These are phyloP conservation scores for Tetramitus jugosus DNA, from an alignment of 208 protist genomes.

Conservation along the genomic window DNA sequence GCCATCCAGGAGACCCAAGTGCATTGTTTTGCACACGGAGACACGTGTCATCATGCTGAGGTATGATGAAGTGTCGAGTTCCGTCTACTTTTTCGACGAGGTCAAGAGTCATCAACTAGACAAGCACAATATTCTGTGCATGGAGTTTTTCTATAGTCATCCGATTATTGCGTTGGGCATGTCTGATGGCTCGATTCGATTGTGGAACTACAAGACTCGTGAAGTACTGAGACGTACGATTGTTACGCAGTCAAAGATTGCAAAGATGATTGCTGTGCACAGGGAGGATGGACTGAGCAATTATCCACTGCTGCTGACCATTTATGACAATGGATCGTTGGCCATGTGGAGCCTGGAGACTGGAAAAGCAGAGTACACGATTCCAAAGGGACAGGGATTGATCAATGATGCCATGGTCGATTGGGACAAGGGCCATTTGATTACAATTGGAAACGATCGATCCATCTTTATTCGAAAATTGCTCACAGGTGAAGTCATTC, in stretches of 20 bases:
- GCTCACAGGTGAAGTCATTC: background rate
- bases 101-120: background rate
- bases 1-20: background rate
- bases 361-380: background rate
- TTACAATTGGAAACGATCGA: background rate
- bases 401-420: background rate
- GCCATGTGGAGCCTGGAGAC: background rate
- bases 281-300: background rate
- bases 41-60: background rate
- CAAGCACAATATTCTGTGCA: background rate
- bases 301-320: background rate
- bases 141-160: constrained; percentile 3
- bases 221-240: background rate
- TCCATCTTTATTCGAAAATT: background rate
- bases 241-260: background rate
- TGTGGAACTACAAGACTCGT: background rate
- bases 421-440: background rate
- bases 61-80: constrained; percentile 15
- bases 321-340: background rate
- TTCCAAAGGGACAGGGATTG: background rate
- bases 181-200: constrained; percentile 9
- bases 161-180: background rate
- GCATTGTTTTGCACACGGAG: constrained; percentile 14
- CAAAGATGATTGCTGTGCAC: background rate
- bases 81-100: background rate